phyloP scores from a whole-genome alignment of 257 asterid species.

The Penstemon eatonii region DNA sequence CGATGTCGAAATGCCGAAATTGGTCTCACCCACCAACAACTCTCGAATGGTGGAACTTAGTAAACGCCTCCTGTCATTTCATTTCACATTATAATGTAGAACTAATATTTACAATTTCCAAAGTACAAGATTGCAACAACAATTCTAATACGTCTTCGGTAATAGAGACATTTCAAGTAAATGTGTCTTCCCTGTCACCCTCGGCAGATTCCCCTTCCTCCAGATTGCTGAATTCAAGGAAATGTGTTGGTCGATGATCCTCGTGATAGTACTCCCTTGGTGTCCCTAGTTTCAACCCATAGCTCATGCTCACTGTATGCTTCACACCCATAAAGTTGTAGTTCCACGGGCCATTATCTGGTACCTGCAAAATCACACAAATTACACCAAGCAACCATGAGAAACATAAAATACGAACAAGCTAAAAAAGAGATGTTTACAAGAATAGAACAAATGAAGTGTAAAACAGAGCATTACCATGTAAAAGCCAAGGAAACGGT shows the following conservation, averaged over 20 bases:
- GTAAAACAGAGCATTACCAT: conserved; percentile 52
- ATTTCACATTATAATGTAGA: background rate
- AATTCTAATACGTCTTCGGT: too few relatives aligned
- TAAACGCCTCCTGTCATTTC: background rate
- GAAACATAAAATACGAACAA: background rate
- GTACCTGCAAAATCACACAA: conserved; percentile 48
- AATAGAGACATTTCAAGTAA: conserved; percentile 35
- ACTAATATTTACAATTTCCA: too few relatives aligned
- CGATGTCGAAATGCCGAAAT: background rate
- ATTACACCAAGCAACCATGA: background rate
- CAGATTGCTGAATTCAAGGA: conserved; percentile 89
- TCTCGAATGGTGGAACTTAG: background rate
- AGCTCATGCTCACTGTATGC: conserved; percentile 81
- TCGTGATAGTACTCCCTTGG: conserved; percentile 89
- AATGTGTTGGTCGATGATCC: conserved; percentile 93
- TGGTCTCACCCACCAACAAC: background rate
- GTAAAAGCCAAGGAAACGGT: conserved; percentile 95
- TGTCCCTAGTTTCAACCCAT: conserved; percentile 79
- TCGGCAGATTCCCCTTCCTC: conserved; percentile 94
- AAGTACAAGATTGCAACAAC: too few relatives aligned
- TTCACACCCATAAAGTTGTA: conserved; percentile 97
- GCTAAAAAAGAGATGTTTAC: too few relatives aligned
- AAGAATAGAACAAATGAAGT: background rate
- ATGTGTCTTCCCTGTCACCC: conserved; percentile 95
- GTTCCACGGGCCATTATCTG: conserved; percentile 96